Conservation (phyloP, 139 green algal species). For the Chlamydomonas schloesseri region DNA sequence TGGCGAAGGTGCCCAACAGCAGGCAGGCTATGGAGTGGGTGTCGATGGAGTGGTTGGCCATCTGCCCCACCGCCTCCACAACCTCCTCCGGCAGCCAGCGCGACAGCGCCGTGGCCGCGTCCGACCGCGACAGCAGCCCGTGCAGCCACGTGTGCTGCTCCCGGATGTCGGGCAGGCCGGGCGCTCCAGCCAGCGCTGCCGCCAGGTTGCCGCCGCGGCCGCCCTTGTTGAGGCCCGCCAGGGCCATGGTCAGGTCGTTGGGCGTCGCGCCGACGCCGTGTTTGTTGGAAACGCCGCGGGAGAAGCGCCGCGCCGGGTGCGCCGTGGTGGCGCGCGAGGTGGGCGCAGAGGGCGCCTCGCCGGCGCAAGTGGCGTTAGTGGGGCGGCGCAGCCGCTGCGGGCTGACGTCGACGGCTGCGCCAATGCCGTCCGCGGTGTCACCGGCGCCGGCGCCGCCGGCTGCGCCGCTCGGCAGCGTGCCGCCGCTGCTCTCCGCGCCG, state of each 20-base stretch:
- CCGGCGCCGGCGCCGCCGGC: neutral
- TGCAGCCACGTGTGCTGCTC: slow-evolving; percentile 49
- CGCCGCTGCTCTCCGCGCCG: neutral
- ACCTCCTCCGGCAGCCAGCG: slow-evolving; percentile 34
- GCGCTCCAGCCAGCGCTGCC: too few relatives aligned
- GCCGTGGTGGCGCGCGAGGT: too few relatives aligned
- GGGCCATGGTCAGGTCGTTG: too few relatives aligned
- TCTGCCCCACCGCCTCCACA: slow-evolving; percentile 49
- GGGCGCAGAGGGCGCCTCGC: too few relatives aligned
- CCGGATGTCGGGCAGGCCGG: slow-evolving; percentile 5
- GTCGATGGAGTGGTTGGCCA: slow-evolving; percentile 50
- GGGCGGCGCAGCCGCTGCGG: neutral
- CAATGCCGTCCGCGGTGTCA: neutral
- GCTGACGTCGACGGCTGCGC: neutral
- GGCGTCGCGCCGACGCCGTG: too few relatives aligned
- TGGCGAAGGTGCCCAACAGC: slow-evolving; percentile 46
- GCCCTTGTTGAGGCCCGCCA: too few relatives aligned
- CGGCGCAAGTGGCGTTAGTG: too few relatives aligned
- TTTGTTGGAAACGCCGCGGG: too few relatives aligned
- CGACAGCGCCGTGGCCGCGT: slow-evolving; percentile 34
- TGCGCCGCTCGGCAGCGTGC: neutral
- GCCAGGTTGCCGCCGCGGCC: too few relatives aligned
- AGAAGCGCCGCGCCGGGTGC: too few relatives aligned
- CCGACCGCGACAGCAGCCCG: slow-evolving; percentile 29
- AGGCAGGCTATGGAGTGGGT: slow-evolving; percentile 47